Evolutionary conservation across 768 basidiomycete genomes (phyloP).

Genomic region (Dacryopinax spathularia): DNA sequence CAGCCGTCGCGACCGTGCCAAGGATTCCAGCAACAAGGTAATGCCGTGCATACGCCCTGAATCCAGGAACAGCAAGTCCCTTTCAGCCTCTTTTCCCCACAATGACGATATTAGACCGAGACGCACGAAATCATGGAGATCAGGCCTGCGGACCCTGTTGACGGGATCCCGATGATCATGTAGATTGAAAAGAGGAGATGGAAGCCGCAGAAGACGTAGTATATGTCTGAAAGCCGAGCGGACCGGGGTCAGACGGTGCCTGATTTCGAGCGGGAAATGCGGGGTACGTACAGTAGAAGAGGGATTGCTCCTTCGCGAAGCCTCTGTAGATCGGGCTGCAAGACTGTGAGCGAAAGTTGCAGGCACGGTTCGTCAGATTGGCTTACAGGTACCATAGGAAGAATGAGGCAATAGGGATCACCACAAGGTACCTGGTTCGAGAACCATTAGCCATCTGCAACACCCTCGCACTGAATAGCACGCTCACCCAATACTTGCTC

Average conservation of each 20-base stretch:
- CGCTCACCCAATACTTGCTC: slow-evolving; percentile 71
- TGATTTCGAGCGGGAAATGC: background rate
- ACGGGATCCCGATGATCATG: slow-evolving; percentile 88
- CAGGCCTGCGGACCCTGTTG: slow-evolving; percentile 84
- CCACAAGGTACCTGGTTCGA: slow-evolving; percentile 49
- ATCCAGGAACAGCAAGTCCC: background rate
- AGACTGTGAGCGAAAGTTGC: background rate
- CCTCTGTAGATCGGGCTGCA: slow-evolving; percentile 88
- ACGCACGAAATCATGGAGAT: slow-evolving; percentile 59
- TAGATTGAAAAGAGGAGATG: slow-evolving; percentile 87
- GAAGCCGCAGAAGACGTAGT: slow-evolving; percentile 93
- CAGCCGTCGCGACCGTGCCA: slow-evolving; percentile 63
- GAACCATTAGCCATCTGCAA: slow-evolving; percentile 10
- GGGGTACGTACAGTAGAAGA: slow-evolving; percentile 68
- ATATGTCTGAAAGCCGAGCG: slow-evolving; percentile 50
- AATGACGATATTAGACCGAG: background rate
- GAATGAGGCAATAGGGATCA: slow-evolving; percentile 71
- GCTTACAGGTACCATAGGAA: slow-evolving; percentile 87
- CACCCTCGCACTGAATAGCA: slow-evolving; percentile 6
- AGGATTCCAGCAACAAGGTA: slow-evolving; percentile 70
- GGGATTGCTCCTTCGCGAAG: slow-evolving; percentile 92
- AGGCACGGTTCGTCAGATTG: background rate
- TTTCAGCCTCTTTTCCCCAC: background rate
- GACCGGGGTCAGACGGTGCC: background rate
- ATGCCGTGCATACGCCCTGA: slow-evolving; percentile 50